These are phyloP conservation scores for Apodospora peruviana DNA, from an alignment of 495 filamentous ascomycete genomes.

Conservation along the genomic window DNA sequence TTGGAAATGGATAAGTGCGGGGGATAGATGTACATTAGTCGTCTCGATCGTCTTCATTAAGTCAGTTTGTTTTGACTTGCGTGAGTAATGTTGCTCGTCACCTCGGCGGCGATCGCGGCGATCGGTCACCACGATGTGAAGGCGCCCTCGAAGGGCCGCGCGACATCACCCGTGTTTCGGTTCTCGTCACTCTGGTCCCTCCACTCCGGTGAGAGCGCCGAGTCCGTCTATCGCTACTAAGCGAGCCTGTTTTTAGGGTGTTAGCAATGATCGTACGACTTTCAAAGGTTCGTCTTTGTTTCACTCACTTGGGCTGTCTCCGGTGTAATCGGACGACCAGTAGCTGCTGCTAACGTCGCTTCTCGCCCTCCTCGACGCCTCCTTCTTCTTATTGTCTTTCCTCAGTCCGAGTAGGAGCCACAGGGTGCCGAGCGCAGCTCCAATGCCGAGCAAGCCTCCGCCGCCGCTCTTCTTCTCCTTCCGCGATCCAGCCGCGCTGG, in stretches of 20 bases:
- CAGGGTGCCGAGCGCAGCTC: conserved; percentile 59
- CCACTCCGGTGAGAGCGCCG: conserved; percentile 20
- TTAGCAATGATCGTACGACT: conserved; percentile 10
- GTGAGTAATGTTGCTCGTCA: not conserved
- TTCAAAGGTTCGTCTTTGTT: no score
- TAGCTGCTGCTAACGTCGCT: conserved; percentile 46
- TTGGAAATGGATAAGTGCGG: not conserved
- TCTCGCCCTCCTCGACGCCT: conserved; percentile 34
- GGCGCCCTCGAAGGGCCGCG: not conserved
- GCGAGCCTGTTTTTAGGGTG: conserved; percentile 29
- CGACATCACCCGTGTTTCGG: not conserved
- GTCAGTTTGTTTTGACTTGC: not conserved
- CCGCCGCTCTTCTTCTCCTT: conserved; percentile 50
- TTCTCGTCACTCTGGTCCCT: not conserved
- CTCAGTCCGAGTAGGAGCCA: conserved; percentile 73
- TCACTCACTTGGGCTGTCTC: conserved; percentile 45
- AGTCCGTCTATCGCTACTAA: conserved; percentile 27
- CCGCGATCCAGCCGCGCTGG: conserved; percentile 45
- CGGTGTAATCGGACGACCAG: conserved; percentile 41
- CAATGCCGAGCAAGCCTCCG: conserved; percentile 50
- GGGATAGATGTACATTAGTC: not conserved
- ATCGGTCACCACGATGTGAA: not conserved
- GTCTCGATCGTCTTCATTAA: not conserved
- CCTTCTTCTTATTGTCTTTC: conserved; percentile 52
- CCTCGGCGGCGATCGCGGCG: not conserved